A percentile compares a stretch with the other conserved stretches of the same genome.
Evolutionary conservation across 768 basidiomycete genomes (phyloP).

Genomic region (Leccinum barrowsii): DNA sequence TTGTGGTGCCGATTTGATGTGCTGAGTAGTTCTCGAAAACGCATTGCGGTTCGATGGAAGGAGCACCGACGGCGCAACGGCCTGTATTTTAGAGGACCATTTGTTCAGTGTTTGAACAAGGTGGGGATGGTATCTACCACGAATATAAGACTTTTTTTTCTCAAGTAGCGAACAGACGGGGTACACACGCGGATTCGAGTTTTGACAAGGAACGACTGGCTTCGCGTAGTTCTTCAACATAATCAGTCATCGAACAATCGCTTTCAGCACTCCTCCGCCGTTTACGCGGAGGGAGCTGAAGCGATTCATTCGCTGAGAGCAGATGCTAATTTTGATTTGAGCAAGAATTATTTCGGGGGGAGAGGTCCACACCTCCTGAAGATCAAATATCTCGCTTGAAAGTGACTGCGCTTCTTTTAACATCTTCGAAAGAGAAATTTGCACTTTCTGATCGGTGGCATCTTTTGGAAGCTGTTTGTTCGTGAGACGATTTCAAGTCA

Average conservation of each 20-base stretch:
- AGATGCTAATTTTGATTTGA: constrained; percentile 37
- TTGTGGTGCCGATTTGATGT: constrained; percentile 62
- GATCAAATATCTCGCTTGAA: constrained; percentile 61
- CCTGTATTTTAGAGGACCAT: constrained; percentile 95
- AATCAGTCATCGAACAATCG: constrained; percentile 6
- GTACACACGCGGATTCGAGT: constrained; percentile 53
- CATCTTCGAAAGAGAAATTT: constrained; percentile 46
- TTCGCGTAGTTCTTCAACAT: constrained; percentile 35
- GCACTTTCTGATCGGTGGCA: constrained; percentile 35
- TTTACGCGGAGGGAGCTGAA: constrained; percentile 53
- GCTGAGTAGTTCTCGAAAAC: constrained; percentile 58
- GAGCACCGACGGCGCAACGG: constrained; percentile 78
- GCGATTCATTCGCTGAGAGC: constrained; percentile 44
- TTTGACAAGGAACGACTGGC: constrained; percentile 39
- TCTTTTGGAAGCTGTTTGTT: constrained; percentile 31
- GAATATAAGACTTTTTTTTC: constrained; percentile 2
- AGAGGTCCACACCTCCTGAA: constrained; percentile 56
- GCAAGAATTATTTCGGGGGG: constrained; percentile 4
- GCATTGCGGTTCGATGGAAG: constrained; percentile 67
- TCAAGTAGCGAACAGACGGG: not conserved
- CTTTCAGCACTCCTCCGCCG: constrained; percentile 42
- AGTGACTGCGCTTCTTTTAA: constrained; percentile 58
- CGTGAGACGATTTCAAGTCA: constrained; percentile 12
- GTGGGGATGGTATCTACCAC: constrained; percentile 58
- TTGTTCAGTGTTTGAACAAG: constrained; percentile 79